These are phyloP conservation scores for Boletus sp. DNA, from an alignment of 768 basidiomycete species.

Conservation along the genomic window DNA sequence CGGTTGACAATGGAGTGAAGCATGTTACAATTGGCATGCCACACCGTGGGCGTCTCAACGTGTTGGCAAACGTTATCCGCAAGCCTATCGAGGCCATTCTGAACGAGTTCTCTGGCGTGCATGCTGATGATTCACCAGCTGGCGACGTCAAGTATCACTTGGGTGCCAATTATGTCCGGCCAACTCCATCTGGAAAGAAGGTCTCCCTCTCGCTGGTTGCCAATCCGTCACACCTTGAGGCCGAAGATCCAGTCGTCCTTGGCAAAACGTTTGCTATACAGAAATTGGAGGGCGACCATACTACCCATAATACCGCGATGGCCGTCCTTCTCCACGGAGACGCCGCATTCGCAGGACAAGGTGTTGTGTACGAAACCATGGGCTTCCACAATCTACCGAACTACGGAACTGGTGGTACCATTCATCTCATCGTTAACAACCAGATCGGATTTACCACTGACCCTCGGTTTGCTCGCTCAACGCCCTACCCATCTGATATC, in stretches of 20 bases:
- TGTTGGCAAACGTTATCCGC: slow-evolving; percentile 96
- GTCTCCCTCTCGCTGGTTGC: slow-evolving; percentile 96
- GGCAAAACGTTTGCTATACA: slow-evolving; percentile 98
- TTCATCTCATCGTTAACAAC: slow-evolving; percentile 98
- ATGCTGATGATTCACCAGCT: slow-evolving; percentile 72
- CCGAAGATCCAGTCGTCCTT: slow-evolving; percentile 96
- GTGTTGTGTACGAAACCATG: slow-evolving; percentile 99
- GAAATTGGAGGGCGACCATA: slow-evolving; percentile 87
- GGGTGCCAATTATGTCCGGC: slow-evolving; percentile 97
- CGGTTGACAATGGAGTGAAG: slow-evolving; percentile 94
- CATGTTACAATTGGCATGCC: slow-evolving; percentile 99
- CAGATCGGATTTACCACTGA: slow-evolving; percentile 99
- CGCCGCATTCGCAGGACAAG: slow-evolving; percentile 97
- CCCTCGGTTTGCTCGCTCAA: slow-evolving; percentile 95
- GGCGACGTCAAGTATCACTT: slow-evolving; percentile 99
- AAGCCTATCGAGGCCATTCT: slow-evolving; percentile 98
- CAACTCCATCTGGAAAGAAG: slow-evolving; percentile 97
- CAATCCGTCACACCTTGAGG: slow-evolving; percentile 97
- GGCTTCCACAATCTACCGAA: slow-evolving; percentile 93
- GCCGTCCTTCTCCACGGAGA: slow-evolving; percentile 95
- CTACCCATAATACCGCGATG: slow-evolving; percentile 82
- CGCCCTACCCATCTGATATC: slow-evolving; percentile 96
- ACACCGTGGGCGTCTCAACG: slow-evolving; percentile 97
- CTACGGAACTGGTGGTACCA: slow-evolving; percentile 97
- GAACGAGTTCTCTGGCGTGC: slow-evolving; percentile 88